Evolutionary conservation across 2,329 filamentous ascomycete species (phyloP), one percentile per base, ranked within the genome.

Genomic region (Aspergillus eucalypticola): DNA sequence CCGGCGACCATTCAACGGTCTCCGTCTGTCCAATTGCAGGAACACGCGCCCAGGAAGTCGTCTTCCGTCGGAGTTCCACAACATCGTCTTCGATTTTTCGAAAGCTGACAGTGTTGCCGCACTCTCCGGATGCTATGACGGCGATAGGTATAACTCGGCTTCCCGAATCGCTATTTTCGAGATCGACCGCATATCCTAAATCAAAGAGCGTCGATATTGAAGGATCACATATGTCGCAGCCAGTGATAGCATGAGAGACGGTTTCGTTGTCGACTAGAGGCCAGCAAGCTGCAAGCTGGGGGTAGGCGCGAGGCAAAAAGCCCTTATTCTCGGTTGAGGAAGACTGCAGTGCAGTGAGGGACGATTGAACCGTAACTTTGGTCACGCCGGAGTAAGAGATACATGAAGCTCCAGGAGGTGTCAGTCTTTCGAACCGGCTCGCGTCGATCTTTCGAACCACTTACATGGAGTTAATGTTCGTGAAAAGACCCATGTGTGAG

Each of bases 401-500:
- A 15, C 53, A 58, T 15, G 68, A 58, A 11, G 62, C 71, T 71
- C 57, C 19, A 54, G 53, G 46, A 44, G 23, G 11, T 6, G 38
- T 56, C 32, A 64, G 52, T 54, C n/a, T 51, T 42, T 25, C 35
- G 25, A 32, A 23, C 38, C 21, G 5, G 27, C 27, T 10, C 8
- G 11, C 17, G 8, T 32, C 42, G 35, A 25, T 32, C 50, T 48
- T 32, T 5, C 5, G 29, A 42, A 54, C 21, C 39, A 54, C 68
- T 59, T 69, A 77, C 71, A 60, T 21, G 61, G 68, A 35, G 64
- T 64, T 38, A 75, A 68, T 1, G 70, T 71, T 51, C 81, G 77
- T 53, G 73, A 68, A 66, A 83, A 84, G n/a, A 66, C 66, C 84
- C 84, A 87, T 57, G 72, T 63, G 46, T 76, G 74, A 6, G 75